Evolutionary conservation across 1,139 yeast genomes (phyloP).

Genomic region (Candida sp.): DNA sequence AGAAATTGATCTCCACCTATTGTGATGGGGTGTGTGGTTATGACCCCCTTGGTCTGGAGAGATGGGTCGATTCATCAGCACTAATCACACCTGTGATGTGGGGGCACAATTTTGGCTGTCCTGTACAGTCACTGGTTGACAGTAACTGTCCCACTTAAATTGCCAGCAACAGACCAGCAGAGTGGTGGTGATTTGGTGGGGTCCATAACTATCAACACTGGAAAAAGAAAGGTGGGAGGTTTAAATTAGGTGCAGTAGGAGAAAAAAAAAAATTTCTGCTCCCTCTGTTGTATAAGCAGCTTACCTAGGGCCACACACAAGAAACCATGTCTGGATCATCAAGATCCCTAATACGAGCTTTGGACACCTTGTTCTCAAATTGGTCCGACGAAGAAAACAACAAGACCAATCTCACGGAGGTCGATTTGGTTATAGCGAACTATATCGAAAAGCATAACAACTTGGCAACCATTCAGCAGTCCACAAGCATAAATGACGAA

Average conservation of each 20-base stretch:
- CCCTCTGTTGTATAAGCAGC: no score
- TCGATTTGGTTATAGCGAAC: conserved; percentile 21
- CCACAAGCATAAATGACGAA: conserved; percentile 51
- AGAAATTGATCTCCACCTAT: neutral
- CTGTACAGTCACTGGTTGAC: no score
- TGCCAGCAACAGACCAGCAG: no score
- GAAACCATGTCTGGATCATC: conserved; percentile 37
- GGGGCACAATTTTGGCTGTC: no score
- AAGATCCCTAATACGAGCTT: conserved; percentile 33
- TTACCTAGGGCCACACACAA: neutral
- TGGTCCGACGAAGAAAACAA: conserved; percentile 25
- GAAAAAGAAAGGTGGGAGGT: neutral
- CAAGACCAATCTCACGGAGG: conserved; percentile 17
- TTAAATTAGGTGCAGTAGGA: neutral
- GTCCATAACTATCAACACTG: neutral
- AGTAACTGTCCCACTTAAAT: no score
- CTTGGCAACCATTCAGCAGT: conserved; percentile 33
- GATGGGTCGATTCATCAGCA: neutral
- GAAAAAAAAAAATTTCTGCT: neutral
- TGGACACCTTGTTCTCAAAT: conserved; percentile 29
- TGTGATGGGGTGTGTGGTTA: neutral
- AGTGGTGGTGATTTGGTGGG: neutral
- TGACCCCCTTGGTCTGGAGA: neutral
- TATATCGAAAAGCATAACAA: conserved; percentile 46
- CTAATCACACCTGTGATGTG: no score